A percentile compares a stretch with the other conserved stretches of the same genome.
These are phyloP conservation scores for Mimosa pudica DNA, from an alignment of 306 rosid species.

Conservation along the genomic window DNA sequence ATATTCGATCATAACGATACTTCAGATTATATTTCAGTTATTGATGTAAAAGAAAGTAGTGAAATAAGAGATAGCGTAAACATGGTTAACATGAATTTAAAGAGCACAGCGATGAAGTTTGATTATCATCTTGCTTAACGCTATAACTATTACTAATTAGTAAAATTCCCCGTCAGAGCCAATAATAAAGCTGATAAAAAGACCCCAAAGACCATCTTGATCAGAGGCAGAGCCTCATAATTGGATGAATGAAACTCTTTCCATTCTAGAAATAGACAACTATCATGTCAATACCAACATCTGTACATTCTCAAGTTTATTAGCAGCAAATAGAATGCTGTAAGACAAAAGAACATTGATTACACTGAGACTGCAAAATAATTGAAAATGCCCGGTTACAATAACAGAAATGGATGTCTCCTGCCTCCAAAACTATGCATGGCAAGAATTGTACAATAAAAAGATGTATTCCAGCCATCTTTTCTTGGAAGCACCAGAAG, in stretches of 20 bases:
- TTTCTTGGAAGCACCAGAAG: constrained; percentile 37
- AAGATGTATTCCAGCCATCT: constrained; percentile 49
- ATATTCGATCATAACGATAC: too few species aligned
- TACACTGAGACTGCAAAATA: constrained; percentile 30
- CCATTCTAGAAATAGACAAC: constrained; percentile 21
- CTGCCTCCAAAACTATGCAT: constrained; percentile 43
- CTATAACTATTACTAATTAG: not conserved
- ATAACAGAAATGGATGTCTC: constrained; percentile 36
- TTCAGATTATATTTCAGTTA: too few species aligned
- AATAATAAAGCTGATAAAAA: not conserved
- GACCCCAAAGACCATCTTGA: not conserved
- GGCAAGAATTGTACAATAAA: constrained; percentile 45
- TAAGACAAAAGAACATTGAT: constrained; percentile 41
- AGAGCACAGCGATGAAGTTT: too few species aligned
- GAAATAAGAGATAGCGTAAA: too few species aligned
- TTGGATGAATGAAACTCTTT: constrained; percentile 24
- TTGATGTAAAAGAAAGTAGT: too few species aligned
- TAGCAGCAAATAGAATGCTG: constrained; percentile 42
- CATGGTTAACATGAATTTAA: too few species aligned
- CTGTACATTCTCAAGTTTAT: constrained; percentile 55
- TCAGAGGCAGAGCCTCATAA: not conserved
- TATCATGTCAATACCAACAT: constrained; percentile 33
- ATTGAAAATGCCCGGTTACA: constrained; percentile 42
- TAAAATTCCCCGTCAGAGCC: not conserved
- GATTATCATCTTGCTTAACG: not conserved